Evolutionary conservation across 306 rosid genomes (phyloP), one percentile per base, ranked within the genome.

Genomic region (Astragalus membranaceus): DNA sequence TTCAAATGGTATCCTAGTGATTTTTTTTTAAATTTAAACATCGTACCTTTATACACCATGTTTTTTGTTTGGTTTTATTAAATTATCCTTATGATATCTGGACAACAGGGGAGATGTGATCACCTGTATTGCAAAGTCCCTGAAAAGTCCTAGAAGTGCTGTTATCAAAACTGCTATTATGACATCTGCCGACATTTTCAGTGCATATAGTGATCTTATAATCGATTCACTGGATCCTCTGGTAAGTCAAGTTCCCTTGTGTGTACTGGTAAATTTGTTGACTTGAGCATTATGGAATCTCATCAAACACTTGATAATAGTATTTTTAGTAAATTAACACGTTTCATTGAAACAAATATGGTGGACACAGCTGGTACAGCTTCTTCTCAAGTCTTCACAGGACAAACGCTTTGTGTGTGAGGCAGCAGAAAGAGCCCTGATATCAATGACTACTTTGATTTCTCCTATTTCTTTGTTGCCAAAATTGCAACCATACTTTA

Each of bases 391-490:
- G 83, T 79, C 99, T 75, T 95, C 97, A 6, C 97, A 91, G 86
- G 99, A 95, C 86, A 95, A 91, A 80, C 88, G 97, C 69, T 95
- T 95, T 79, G 97, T 95, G 11, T 95, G 99, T 11, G 99, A 95
- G 70, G 99, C 97, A 20, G 99, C 99, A 12, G 97, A 86, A 79
- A 95, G 66, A 76, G 97, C 99, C 67, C 79, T 95, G 79, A 84
- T 91, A 63, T 84, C 87, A 29, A 87, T 91, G 99, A 91, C 95
- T 59, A 81, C 86, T 14, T 84, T 84, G 83, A 79, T 95, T 76
- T 88, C 97, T 69, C 97, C 99, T 10, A 41, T 69, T 49, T 76
- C 85, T 44, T 82, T 95, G 80, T 74, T 95, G 50, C 97, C 99
- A 61, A 95, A 88, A 71, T 68, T 95, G 88, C 92, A 95, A 75